These are phyloP conservation scores for Yamadazyma atlantica DNA, from an alignment of 1,139 yeast species.

Conservation along the genomic window DNA sequence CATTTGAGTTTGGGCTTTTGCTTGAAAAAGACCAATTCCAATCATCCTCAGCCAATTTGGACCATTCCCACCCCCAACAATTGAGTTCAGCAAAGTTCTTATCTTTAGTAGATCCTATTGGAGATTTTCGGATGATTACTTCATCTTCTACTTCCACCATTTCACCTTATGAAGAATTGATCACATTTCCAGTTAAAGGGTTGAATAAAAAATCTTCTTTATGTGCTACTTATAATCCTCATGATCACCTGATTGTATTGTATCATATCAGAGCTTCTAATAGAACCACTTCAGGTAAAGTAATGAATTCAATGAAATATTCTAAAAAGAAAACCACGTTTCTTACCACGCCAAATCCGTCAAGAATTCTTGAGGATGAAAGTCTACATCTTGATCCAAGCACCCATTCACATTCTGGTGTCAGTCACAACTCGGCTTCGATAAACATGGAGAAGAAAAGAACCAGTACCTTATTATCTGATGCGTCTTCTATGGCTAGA, in stretches of 20 bases:
- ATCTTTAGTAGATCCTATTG: constrained; percentile 66
- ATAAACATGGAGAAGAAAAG: constrained; percentile 52
- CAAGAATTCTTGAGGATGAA: constrained; percentile 46
- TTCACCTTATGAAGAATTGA: constrained; percentile 54
- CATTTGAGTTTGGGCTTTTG: constrained; percentile 64
- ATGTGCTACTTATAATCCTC: constrained; percentile 53
- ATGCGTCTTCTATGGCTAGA: constrained; percentile 58
- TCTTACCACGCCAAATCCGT: constrained; percentile 41
- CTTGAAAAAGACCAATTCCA: constrained; percentile 47
- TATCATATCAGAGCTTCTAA: constrained; percentile 53
- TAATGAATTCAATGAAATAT: constrained; percentile 14
- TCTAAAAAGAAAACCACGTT: constrained; percentile 27
- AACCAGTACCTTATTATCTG: constrained; percentile 54
- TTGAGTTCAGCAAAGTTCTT: constrained; percentile 47
- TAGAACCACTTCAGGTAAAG: constrained; percentile 14
- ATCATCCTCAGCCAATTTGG: constrained; percentile 3
- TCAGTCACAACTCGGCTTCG: constrained; percentile 19
- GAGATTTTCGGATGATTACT: constrained; percentile 64
- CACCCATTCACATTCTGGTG: constrained; percentile 6
- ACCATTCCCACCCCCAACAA: constrained; percentile 22
- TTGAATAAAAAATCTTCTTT: constrained; percentile 35
- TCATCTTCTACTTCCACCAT: constrained; percentile 72
- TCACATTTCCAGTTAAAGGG: constrained; percentile 47
- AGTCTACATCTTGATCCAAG: constrained; percentile 17
- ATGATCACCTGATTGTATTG: constrained; percentile 42